Evolutionary conservation across 2,329 filamentous ascomycete species (phyloP), one percentile per base, ranked within the genome.

Genomic region (Alternaria viburni): DNA sequence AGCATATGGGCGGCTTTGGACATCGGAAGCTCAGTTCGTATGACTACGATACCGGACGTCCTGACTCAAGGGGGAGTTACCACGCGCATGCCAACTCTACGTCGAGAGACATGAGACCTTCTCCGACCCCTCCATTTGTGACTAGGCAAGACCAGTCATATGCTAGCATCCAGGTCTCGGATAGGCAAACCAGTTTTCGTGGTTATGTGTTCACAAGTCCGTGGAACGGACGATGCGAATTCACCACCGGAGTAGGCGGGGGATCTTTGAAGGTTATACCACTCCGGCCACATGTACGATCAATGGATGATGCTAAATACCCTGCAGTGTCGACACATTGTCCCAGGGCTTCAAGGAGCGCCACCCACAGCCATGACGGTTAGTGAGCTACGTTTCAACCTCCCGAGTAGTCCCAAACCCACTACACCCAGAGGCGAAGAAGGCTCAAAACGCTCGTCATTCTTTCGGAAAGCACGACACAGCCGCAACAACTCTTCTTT

Each of bases 341-440:
- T 93, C 2, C 85, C 87, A 26, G 82, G 83, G 57, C 74, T 73
- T 60, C 74, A 80, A 70, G 72, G 72, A 55, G 74, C 73, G 26
- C 61, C 73, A 44, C 76, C 72, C 68, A 49, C 70, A 72, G 59
- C 83, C 63, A 72, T 84, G 71, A 82, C 85, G 1, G 87, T 97
- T 25, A 96, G 93, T 78, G 95, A 97, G 79, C 83, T 98, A 62
- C 89, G 94, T 17, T 97, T 97, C 84, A 97, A 97, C 76, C 86
- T 97, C 0, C 93, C 93, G 1, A 87, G 86, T 52, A 79, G 84
- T 66, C 78, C 66, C 52, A 80, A 71, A 54, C 73, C 57, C 55
- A 69, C 69, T n/a, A 77, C 69, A 41, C 76, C 68, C 28, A 77
- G 25, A 72, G 75, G 68, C 49, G 77, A 76, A 7, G 74, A 78